Evolutionary conservation across 495 filamentous ascomycete genomes (phyloP), one percentile per base, ranked within the genome.

Genomic region (Hyaloscypha variabilis): DNA sequence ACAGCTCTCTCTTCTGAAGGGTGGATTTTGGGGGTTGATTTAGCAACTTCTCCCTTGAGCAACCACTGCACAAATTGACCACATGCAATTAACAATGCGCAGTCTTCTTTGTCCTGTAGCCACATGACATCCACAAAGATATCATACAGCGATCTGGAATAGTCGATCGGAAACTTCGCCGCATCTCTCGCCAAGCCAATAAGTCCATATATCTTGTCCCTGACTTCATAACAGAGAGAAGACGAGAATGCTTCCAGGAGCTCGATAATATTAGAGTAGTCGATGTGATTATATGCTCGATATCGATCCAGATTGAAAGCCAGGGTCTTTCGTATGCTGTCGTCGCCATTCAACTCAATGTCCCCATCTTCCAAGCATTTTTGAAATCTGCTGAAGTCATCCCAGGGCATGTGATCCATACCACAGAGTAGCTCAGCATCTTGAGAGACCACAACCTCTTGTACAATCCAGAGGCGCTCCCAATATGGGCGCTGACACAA

Each of bases 121-220:
- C 17, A 2, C 6, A 30, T 26, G 8, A 57, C 54, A 57, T 57
- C 54, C 13, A n/a, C 25, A 31, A 57, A 57, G 26, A 57, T 30
- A 28, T 57, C 54, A 11, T 28, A 57, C 26, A 30, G 11, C 6
- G 54, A 28, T 10, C 19, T 30, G 0, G 54, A 57, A 14, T 57
- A 57, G 26, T 57, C 26, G 4, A 57, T 57, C 19, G 3, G 24
- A 8, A 57, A 57, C 2, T 57, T 8, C 24, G 17, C 17, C 2
- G 24, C 54, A 57, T 57, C 54, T 8, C 17, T 57, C 6, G 57
- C 57, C 17, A 60, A 42, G 21, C 57, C 36, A 42, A 25, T n/a
- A 24, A 60, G 31, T 11, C 57, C 57, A n/a, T 39, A 60, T 10
- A 60, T 24, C n/a, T 60, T 60, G 31, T 60, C 57, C 2, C 57